phyloP scores from a whole-genome alignment of 805 yeast species.

The Torulaspora indica region DNA sequence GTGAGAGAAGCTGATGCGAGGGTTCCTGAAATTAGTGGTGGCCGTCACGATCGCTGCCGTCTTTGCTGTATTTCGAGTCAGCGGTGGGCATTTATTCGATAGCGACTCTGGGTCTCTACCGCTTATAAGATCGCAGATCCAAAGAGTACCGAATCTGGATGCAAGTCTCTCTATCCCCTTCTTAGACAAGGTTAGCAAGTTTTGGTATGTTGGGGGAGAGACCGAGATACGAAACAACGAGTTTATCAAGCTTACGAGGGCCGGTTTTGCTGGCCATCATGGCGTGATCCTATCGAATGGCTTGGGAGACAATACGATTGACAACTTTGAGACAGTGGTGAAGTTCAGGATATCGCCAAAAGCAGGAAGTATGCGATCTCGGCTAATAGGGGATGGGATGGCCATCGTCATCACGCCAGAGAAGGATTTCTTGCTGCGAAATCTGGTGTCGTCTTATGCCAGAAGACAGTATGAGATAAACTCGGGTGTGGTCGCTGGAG shows the following conservation, averaged over 20 bases:
- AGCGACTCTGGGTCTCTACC: not conserved
- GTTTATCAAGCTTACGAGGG: slow-evolving; percentile 23
- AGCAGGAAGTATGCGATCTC: not conserved
- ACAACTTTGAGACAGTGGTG: slow-evolving; percentile 30
- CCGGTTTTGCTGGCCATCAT: slow-evolving; percentile 16
- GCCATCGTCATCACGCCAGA: slow-evolving; percentile 29
- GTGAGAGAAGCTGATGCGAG: not conserved
- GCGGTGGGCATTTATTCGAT: slow-evolving; percentile 2
- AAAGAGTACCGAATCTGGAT: slow-evolving; percentile 22
- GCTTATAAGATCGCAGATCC: slow-evolving; percentile 11
- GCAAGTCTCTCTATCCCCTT: slow-evolving; percentile 30
- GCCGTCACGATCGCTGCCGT: slow-evolving; percentile 5
- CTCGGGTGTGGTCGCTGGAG: slow-evolving; percentile 25
- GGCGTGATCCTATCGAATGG: slow-evolving; percentile 33
- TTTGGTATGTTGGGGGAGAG: slow-evolving; percentile 32
- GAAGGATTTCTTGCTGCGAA: slow-evolving; percentile 26
- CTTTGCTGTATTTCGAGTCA: slow-evolving; percentile 9
- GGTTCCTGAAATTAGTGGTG: slow-evolving; percentile 6
- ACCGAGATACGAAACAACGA: slow-evolving; percentile 29
- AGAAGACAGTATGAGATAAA: slow-evolving; percentile 28
- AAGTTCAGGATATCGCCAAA: slow-evolving; percentile 18
- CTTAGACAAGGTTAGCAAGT: slow-evolving; percentile 29
- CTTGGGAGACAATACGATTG: slow-evolving; percentile 33
- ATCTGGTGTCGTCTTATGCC: slow-evolving; percentile 28
- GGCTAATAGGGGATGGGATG: slow-evolving; percentile 29